Conservation (phyloP, 176 grass and related monocot genomes). For the Tuctoria greenei region DNA sequence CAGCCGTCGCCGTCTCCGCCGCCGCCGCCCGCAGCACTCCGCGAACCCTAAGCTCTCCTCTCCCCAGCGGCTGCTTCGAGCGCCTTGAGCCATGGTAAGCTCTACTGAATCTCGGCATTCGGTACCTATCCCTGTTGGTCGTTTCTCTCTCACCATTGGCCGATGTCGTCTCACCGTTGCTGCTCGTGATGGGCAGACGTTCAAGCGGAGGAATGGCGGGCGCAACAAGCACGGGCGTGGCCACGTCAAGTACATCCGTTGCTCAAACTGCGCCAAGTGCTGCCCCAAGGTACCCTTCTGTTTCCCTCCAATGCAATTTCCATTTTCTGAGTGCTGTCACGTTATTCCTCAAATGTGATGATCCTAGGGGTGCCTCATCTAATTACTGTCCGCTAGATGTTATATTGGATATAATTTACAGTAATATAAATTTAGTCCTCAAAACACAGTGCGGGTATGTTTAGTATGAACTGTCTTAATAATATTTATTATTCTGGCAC, state of each 20-base stretch:
- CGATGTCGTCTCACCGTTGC: background rate
- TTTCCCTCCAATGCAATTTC: background rate
- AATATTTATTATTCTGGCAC: background rate
- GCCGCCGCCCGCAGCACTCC: background rate
- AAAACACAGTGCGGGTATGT: background rate
- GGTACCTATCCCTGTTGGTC: background rate
- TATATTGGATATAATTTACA: background rate
- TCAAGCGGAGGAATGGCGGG: constrained; percentile 78
- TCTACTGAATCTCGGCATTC: background rate
- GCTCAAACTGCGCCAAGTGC: constrained; percentile 73
- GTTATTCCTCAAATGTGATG: background rate
- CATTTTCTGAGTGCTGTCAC: background rate
- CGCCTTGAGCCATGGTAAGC: constrained; percentile 36
- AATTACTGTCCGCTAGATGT: background rate
- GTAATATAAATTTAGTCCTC: background rate
- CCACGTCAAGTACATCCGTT: constrained; percentile 74
- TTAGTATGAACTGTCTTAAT: background rate
- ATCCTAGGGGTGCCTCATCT: no score
- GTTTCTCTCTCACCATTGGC: background rate
- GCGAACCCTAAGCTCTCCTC: constrained; percentile 25
- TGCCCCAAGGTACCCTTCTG: constrained; percentile 44
- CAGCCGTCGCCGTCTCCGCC: background rate
- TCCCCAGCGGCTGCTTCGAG: background rate
- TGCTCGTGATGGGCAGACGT: constrained; percentile 38
- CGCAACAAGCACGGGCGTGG: constrained; percentile 75